Evolutionary conservation across 2,329 filamentous ascomycete genomes (phyloP).

Genomic region (Alternaria sp.): DNA sequence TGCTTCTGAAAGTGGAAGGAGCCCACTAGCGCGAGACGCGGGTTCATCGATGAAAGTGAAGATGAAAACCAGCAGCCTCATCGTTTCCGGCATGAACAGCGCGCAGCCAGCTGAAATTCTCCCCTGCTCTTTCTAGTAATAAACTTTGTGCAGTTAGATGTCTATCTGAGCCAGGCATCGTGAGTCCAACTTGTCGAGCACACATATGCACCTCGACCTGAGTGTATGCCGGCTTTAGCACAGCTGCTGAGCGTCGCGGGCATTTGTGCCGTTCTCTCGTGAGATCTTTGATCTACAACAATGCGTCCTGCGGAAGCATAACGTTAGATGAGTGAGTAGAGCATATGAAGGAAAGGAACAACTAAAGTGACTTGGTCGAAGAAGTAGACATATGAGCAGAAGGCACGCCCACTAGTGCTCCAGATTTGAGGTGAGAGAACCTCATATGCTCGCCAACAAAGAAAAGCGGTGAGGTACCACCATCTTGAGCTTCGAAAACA

Average conservation of each 20-base stretch:
- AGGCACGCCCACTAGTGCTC: no score
- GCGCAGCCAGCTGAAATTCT: rapidly evolving
- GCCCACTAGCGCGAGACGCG: no score
- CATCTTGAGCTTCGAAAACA: rapidly evolving
- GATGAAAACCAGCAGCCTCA: neutral
- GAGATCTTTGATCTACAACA: no score
- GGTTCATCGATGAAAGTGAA: neutral
- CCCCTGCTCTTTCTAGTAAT: neutral
- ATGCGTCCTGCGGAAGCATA: no score
- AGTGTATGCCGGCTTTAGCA: rapidly evolving
- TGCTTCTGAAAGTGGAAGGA: no score
- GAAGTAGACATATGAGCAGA: no score
- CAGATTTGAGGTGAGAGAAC: neutral
- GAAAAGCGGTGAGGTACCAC: neutral
- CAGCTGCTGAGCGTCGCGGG: no score
- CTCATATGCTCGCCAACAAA: neutral
- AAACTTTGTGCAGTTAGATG: rapidly evolving
- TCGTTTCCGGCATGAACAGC: rapidly evolving
- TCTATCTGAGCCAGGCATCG: rapidly evolving
- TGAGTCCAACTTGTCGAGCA: rapidly evolving
- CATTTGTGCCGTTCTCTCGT: no score
- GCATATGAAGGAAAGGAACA: neutral
- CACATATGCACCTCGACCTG: no score
- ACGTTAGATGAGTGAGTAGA: no score
- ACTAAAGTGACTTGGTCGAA: neutral